Conservation (phyloP, 495 filamentous ascomycete species). For the Penicillium subrubescens region DNA sequence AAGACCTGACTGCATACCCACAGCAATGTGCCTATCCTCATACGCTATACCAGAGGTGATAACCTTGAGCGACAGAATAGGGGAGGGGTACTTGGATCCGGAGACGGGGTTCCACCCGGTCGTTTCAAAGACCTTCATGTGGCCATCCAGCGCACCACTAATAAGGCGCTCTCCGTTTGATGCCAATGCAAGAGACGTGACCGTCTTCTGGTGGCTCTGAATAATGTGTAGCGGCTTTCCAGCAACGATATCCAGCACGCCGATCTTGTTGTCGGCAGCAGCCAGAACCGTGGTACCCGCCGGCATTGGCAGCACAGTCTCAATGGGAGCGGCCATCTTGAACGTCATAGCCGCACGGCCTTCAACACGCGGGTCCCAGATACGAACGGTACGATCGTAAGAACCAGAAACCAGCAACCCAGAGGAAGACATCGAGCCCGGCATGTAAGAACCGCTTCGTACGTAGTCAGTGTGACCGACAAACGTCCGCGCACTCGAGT, state of each 20-base stretch:
- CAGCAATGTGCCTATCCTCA: slow-evolving; percentile 86
- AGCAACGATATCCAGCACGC: slow-evolving; percentile 91
- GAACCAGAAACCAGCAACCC: slow-evolving; percentile 81
- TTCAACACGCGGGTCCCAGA: slow-evolving; percentile 87
- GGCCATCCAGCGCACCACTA: slow-evolving; percentile 87
- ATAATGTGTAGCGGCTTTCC: slow-evolving; percentile 84
- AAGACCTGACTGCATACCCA: slow-evolving; percentile 90
- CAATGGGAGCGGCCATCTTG: slow-evolving; percentile 85
- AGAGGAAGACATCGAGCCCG: slow-evolving; percentile 65
- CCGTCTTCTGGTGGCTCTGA: slow-evolving; percentile 95
- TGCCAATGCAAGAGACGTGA: slow-evolving; percentile 79
- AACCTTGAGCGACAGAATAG: slow-evolving; percentile 80
- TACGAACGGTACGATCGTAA: slow-evolving; percentile 89
- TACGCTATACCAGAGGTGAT: slow-evolving; percentile 64
- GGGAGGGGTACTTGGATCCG: slow-evolving; percentile 87
- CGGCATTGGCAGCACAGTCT: slow-evolving; percentile 81
- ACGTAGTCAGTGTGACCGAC: slow-evolving; percentile 94
- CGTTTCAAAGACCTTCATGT: slow-evolving; percentile 95
- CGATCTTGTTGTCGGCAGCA: slow-evolving; percentile 82
- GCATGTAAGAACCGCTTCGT: slow-evolving; percentile 81
- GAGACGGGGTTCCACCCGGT: slow-evolving; percentile 88
- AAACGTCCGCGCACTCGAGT: slow-evolving; percentile 72
- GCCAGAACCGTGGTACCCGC: slow-evolving; percentile 85
- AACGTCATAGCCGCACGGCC: slow-evolving; percentile 79
- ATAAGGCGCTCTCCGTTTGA: slow-evolving; percentile 78